phyloP scores from a whole-genome alignment of 345 rosid genomes.

The Raphanus raphanistrum region DNA sequence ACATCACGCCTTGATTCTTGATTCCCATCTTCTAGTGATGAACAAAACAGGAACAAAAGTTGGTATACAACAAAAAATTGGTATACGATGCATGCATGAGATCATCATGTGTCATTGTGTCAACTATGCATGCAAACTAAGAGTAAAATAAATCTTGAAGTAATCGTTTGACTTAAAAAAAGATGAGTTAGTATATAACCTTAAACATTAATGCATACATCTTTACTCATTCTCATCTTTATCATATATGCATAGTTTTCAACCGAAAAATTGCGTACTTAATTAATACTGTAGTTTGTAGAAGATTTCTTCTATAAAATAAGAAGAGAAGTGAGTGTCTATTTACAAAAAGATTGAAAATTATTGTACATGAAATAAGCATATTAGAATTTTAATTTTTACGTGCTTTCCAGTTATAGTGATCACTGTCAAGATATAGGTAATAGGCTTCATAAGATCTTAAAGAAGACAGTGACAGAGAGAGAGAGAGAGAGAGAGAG shows the following conservation, averaged over 20 bases:
- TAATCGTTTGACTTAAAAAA: not conserved
- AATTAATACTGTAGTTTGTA: not conserved
- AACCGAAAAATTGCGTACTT: not conserved
- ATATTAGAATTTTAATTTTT: not conserved
- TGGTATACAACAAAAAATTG: not conserved
- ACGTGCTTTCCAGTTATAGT: not conserved
- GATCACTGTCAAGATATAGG: not conserved
- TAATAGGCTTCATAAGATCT: slow-evolving; percentile 1
- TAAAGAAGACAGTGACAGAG: not conserved
- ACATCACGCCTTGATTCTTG: slow-evolving; percentile 20
- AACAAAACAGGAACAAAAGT: slow-evolving; percentile 6
- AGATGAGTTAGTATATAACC: not conserved
- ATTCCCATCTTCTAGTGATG: slow-evolving; percentile 16
- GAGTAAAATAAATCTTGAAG: not conserved
- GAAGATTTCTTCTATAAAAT: not conserved
- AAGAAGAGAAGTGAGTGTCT: not conserved
- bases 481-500: not conserved
- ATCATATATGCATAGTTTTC: not conserved
- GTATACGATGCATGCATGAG: slow-evolving; percentile 14
- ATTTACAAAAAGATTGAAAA: not conserved
- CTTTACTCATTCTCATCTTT: not conserved
- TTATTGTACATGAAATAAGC: not conserved
- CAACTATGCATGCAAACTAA: slow-evolving; percentile 16
- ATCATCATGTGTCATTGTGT: slow-evolving; percentile 13
- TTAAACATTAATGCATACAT: not conserved